Evolutionary conservation across 192 early-diverging fungal genomes (phyloP).

Genomic region (Coemansia sp.): DNA sequence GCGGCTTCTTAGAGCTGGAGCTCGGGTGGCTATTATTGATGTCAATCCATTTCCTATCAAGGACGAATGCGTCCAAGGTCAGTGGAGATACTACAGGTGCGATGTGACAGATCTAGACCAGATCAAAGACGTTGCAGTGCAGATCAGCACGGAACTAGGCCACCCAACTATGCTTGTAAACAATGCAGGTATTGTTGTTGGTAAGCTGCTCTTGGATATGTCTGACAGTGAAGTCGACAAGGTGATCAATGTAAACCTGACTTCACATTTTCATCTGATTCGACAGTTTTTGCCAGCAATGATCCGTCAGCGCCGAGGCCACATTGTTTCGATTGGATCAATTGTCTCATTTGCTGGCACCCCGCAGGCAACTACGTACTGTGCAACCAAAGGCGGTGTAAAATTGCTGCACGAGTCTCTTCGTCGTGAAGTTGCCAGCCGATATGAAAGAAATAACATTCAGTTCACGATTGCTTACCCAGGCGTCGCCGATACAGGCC

Average conservation of each 20-base stretch:
- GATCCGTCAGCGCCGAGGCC: constrained; percentile 70
- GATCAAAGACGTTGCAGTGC: constrained; percentile 28
- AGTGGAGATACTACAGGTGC: constrained; percentile 40
- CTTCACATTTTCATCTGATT: constrained; percentile 73
- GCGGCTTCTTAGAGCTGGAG: constrained; percentile 34
- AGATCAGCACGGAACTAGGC: constrained; percentile 56
- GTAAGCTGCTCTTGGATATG: constrained; percentile 64
- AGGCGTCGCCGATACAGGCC: constrained; percentile 68
- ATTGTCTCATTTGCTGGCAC: constrained; percentile 50
- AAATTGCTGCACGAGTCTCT: constrained; percentile 71
- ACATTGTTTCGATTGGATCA: constrained; percentile 64
- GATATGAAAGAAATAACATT: constrained; percentile 64
- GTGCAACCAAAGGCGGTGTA: constrained; percentile 76
- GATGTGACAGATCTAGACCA: constrained; percentile 34
- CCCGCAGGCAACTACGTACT: constrained; percentile 68
- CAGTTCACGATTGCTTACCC: constrained; percentile 70
- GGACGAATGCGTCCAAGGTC: constrained; percentile 13
- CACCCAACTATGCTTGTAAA: constrained; percentile 79
- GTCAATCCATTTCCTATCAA: constrained; percentile 30
- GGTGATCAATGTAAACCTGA: constrained; percentile 68
- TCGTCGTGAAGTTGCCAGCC: constrained; percentile 66
- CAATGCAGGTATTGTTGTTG: constrained; percentile 75
- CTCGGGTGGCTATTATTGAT: constrained; percentile 43
- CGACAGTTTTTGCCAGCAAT: constrained; percentile 76
- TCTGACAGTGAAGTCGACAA: constrained; percentile 62